A percentile compares a stretch with the other conserved stretches of the same genome.
These are phyloP conservation scores for Daedaleopsis nitida DNA, from an alignment of 768 basidiomycete species.

Conservation along the genomic window DNA sequence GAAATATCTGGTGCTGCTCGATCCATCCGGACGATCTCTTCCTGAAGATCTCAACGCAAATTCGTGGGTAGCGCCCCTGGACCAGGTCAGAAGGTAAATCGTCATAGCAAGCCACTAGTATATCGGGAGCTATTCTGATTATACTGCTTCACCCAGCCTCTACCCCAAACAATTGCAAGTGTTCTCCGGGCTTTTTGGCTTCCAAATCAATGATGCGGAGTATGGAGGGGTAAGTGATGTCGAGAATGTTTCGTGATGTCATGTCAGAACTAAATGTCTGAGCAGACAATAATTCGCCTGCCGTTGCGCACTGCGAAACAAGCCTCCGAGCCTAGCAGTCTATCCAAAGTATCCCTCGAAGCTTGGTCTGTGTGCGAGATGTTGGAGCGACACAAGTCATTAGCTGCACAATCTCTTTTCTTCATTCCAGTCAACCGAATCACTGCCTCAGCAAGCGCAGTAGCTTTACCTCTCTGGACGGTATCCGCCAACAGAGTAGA, in stretches of 20 bases:
- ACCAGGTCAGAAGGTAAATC: conserved; percentile 37
- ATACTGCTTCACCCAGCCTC: conserved; percentile 30
- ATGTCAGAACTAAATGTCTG: conserved; percentile 4
- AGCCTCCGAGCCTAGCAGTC: conserved; percentile 2
- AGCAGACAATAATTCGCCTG: conserved; percentile 48
- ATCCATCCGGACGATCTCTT: conserved; percentile 47
- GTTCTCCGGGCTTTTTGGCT: conserved; percentile 44
- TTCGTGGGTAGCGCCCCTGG: conserved; percentile 26
- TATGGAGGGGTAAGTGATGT: conserved; percentile 43
- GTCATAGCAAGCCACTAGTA: not conserved
- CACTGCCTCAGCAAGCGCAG: not conserved
- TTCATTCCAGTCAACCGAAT: not conserved
- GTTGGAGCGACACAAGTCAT: not conserved
- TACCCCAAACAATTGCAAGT: conserved; percentile 45
- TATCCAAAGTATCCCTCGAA: not conserved
- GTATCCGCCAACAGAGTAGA: not conserved
- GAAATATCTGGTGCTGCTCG: conserved; percentile 40
- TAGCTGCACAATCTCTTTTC: not conserved
- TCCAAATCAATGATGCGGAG: conserved; percentile 29
- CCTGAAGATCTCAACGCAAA: conserved; percentile 24
- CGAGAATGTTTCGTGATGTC: not conserved
- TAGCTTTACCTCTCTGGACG: not conserved
- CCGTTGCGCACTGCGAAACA: conserved; percentile 41
- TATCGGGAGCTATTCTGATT: not conserved
- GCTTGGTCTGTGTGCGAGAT: not conserved